A percentile compares a stretch with the other conserved stretches of the same genome.
phyloP scores from a whole-genome alignment of 805 yeast species.

The Brettanomyces anomalus region DNA sequence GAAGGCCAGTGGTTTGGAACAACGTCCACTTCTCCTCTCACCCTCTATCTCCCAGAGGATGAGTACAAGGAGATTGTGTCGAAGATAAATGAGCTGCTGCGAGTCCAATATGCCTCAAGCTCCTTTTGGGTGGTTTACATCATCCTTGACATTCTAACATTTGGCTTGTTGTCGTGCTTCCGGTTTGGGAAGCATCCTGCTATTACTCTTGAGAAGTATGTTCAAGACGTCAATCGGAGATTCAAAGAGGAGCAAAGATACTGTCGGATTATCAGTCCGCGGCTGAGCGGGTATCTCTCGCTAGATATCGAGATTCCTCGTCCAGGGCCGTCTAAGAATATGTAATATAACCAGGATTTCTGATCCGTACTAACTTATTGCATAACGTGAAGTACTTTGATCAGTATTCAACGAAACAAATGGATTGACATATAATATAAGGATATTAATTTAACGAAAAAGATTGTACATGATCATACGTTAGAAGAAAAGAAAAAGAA shows the following conservation, averaged over 20 bases:
- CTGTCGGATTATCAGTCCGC: constrained; percentile 39
- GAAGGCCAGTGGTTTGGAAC: constrained; percentile 40
- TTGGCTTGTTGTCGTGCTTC: constrained; percentile 30
- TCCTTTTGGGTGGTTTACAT: constrained; percentile 31
- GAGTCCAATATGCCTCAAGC: constrained; percentile 31
- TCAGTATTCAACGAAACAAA: too few relatives aligned
- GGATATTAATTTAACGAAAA: too few relatives aligned
- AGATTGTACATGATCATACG: too few relatives aligned
- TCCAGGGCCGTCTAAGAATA: constrained; percentile 24
- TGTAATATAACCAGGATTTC: too few relatives aligned
- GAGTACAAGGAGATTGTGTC: constrained; percentile 36
- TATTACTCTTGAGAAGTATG: constrained; percentile 34
- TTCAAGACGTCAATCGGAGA: constrained; percentile 23
- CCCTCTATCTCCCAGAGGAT: constrained; percentile 24
- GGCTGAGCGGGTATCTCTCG: constrained; percentile 45
- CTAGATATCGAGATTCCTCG: constrained; percentile 46
- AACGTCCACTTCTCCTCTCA: constrained; percentile 45
- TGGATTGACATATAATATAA: too few relatives aligned
- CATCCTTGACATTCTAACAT: constrained; percentile 31
- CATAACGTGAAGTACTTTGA: too few relatives aligned
- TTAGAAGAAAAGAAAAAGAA: too few relatives aligned
- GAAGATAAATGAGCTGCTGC: constrained; percentile 34
- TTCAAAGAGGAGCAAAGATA: constrained; percentile 16
- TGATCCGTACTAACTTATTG: too few relatives aligned
- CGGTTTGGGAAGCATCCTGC: constrained; percentile 25